Conservation (phyloP, 2,329 filamentous ascomycete genomes). For the Geosmithia putterillii region DNA sequence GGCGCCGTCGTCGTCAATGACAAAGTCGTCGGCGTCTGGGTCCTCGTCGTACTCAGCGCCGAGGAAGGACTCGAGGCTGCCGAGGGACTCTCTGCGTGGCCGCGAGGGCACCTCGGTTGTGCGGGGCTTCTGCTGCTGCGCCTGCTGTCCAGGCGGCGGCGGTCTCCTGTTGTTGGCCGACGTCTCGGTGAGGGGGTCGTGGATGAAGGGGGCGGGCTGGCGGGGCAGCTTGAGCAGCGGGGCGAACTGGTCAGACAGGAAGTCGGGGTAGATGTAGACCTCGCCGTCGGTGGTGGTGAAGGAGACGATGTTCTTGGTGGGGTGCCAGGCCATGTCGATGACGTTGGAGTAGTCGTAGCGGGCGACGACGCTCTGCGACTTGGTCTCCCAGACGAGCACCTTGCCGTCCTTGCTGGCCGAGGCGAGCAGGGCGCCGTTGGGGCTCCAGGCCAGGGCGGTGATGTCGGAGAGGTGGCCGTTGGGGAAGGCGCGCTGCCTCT, state of each 20-base stretch:
- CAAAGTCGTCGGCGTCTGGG: slow-evolving; percentile 63
- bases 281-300: slow-evolving; percentile 91
- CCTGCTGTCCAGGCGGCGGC: too few species aligned
- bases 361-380: slow-evolving; percentile 70
- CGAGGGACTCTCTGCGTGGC: slow-evolving; percentile 50
- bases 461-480: slow-evolving; percentile 75
- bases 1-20: slow-evolving; percentile 89
- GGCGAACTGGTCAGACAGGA: slow-evolving; percentile 46
- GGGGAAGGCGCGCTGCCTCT: slow-evolving; percentile 67
- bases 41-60: slow-evolving; percentile 39
- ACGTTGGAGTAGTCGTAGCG: slow-evolving; percentile 74
- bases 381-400: slow-evolving; percentile 77
- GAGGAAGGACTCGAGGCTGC: slow-evolving; percentile 76
- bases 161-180: slow-evolving; percentile 45
- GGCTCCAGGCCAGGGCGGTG: slow-evolving; percentile 83
- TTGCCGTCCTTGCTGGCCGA: slow-evolving; percentile 56
- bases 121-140: slow-evolving; percentile 35
- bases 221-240: slow-evolving; percentile 41
- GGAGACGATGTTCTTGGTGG: slow-evolving; percentile 73
- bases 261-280: slow-evolving; percentile 76
- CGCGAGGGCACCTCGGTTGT: slow-evolving; percentile 32
- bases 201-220: slow-evolving; percentile 77
- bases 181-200: slow-evolving; percentile 62
- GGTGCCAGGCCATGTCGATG: slow-evolving; percentile 82
- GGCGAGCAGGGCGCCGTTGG: slow-evolving; percentile 80